Evolutionary conservation across 441 rosid genomes (phyloP).

Genomic region (Gossypium davidsonii): DNA sequence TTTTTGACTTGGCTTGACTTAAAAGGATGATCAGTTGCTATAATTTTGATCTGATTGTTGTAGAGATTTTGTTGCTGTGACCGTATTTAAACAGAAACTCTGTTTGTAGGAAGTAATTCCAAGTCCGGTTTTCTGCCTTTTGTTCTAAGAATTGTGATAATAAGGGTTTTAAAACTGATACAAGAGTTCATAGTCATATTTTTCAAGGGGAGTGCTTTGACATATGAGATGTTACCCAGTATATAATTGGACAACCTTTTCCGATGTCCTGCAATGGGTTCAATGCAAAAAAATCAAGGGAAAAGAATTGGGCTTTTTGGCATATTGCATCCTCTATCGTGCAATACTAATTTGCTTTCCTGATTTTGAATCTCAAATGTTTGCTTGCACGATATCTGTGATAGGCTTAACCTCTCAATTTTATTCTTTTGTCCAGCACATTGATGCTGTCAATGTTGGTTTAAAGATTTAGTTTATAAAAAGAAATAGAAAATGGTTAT

Average conservation of each 20-base stretch:
- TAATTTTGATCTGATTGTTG: background rate
- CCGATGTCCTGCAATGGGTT: background rate
- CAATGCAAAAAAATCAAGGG: background rate
- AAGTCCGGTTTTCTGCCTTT: background rate
- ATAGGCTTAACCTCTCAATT: background rate
- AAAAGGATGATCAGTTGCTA: background rate
- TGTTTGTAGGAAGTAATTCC: background rate
- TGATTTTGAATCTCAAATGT: background rate
- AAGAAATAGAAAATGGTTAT: background rate
- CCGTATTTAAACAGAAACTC: background rate
- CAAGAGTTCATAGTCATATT: background rate
- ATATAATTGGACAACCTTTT: background rate
- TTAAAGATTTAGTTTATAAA: background rate
- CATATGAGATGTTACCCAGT: background rate
- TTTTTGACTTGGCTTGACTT: background rate
- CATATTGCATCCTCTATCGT: background rate
- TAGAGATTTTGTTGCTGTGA: background rate
- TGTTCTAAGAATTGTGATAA: background rate
- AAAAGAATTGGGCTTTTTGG: background rate
- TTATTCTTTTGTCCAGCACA: background rate
- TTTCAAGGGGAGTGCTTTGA: background rate
- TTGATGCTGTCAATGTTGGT: background rate
- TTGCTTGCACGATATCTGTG: background rate
- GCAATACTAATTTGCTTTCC: background rate
- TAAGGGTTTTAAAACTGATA: constrained; percentile 1